Conservation (phyloP, 2,329 filamentous ascomycete species). For the Diaporthe longicolla region DNA sequence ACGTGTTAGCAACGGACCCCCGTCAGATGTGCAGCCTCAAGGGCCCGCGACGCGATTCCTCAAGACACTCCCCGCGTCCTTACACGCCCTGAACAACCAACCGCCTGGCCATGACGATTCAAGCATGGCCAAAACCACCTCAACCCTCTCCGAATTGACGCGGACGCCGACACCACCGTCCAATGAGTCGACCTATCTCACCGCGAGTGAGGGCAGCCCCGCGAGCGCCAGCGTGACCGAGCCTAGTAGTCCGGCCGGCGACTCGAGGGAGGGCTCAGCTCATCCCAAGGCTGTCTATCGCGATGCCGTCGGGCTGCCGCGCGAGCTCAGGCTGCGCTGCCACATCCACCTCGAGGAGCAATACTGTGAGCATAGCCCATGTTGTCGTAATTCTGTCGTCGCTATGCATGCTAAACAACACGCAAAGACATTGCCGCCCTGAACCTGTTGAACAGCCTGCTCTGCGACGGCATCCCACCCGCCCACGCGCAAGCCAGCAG, state of each 20-base stretch:
- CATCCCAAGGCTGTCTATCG: constrained; percentile 58
- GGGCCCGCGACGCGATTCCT: constrained; percentile 12
- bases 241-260: constrained; percentile 45
- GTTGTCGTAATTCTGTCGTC: background rate
- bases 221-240: constrained; percentile 35
- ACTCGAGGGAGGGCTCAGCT: background rate
- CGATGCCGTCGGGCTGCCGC: constrained; percentile 69
- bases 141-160: constrained; percentile 47
- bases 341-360: constrained; percentile 83
- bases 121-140: constrained; percentile 48
- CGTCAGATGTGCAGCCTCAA: background rate
- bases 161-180: constrained; percentile 44
- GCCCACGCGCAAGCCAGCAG: constrained; percentile 45
- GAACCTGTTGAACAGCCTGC: constrained; percentile 73
- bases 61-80: constrained; percentile 13
- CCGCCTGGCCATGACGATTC: constrained; percentile 4
- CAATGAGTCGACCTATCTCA: constrained; percentile 30
- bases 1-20: background rate
- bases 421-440: constrained; percentile 69
- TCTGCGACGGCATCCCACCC: constrained; percentile 65
- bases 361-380: constrained; percentile 56
- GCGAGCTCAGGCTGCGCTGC: constrained; percentile 75
- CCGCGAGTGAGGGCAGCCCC: constrained; percentile 36
- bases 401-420: constrained; percentile 6
- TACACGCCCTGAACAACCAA: background rate